These are phyloP conservation scores for Neurospora tetraspora DNA, from an alignment of 495 filamentous ascomycete species.

Conservation along the genomic window DNA sequence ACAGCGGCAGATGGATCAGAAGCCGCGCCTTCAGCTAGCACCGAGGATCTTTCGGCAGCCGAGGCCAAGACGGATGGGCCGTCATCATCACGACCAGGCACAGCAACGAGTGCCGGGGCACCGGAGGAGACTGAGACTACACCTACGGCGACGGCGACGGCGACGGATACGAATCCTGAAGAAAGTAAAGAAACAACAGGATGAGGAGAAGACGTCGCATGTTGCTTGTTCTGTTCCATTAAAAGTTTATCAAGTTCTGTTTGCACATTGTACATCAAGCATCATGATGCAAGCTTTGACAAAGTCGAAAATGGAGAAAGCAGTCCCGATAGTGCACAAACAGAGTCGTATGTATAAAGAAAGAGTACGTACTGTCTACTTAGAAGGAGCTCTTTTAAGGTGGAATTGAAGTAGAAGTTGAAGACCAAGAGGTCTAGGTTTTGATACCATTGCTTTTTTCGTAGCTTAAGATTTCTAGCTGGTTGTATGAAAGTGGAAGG, in stretches of 20 bases:
- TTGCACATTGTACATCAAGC: neutral
- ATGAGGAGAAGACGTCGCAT: neutral
- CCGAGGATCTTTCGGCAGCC: constrained; percentile 2
- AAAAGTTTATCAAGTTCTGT: neutral
- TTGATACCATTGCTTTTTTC: neutral
- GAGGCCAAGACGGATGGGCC: neutral
- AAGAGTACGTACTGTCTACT: neutral
- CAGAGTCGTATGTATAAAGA: neutral
- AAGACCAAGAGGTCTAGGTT: neutral
- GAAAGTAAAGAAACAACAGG: neutral
- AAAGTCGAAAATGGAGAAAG: neutral
- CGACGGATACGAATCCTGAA: neutral
- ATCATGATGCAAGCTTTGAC: neutral
- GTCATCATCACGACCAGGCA: neutral
- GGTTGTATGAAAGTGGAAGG: neutral
- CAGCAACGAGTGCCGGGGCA: neutral
- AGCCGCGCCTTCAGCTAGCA: neutral
- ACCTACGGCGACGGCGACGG: constrained; percentile 8
- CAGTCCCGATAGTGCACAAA: neutral
- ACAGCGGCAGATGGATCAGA: neutral
- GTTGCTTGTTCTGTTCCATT: neutral
- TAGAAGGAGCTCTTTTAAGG: neutral
- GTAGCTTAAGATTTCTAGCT: neutral
- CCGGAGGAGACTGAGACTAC: constrained; percentile 6
- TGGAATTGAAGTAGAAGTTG: neutral